Conservation (phyloP, 2,329 filamentous ascomycete species). For the Colletotrichum sp. region DNA sequence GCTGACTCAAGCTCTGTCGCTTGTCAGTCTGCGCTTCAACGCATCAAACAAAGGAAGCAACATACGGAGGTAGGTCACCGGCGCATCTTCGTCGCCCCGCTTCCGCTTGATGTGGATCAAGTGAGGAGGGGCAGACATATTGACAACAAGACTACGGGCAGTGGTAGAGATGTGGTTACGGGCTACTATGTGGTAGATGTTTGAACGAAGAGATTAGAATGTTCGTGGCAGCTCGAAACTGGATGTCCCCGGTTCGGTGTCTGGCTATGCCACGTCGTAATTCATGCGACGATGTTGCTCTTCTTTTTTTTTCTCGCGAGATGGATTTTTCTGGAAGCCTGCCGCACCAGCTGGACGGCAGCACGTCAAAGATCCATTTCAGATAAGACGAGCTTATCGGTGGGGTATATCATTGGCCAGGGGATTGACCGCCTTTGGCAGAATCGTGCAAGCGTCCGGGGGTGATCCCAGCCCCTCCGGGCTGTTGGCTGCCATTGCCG, state of each 20-base stretch:
- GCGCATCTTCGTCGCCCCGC: constrained; percentile 55
- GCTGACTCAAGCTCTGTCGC: constrained; percentile 55
- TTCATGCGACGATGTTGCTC: not conserved
- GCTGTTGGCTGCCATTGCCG: not conserved
- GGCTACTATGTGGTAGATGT: not conserved
- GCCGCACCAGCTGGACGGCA: not conserved
- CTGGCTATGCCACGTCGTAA: not conserved
- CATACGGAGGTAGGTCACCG: constrained; percentile 62
- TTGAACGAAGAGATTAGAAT: not conserved
- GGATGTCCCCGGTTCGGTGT: not conserved
- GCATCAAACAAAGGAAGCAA: not conserved
- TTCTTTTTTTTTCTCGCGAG: not conserved
- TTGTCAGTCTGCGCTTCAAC: not conserved
- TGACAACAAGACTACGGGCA: not conserved
- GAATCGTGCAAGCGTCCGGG: not conserved
- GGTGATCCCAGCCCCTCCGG: not conserved
- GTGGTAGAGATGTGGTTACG: not conserved
- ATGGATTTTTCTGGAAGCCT: constrained; percentile 15
- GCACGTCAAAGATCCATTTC: not conserved
- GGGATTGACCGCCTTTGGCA: not conserved
- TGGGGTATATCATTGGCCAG: not conserved
- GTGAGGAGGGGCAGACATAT: constrained; percentile 63
- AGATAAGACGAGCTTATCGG: constrained; percentile 6
- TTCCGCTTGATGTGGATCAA: constrained; percentile 68
- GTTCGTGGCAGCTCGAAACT: not conserved